phyloP scores from a whole-genome alignment of 2,329 filamentous ascomycete species.

The Thielaviopsis cerberus region DNA sequence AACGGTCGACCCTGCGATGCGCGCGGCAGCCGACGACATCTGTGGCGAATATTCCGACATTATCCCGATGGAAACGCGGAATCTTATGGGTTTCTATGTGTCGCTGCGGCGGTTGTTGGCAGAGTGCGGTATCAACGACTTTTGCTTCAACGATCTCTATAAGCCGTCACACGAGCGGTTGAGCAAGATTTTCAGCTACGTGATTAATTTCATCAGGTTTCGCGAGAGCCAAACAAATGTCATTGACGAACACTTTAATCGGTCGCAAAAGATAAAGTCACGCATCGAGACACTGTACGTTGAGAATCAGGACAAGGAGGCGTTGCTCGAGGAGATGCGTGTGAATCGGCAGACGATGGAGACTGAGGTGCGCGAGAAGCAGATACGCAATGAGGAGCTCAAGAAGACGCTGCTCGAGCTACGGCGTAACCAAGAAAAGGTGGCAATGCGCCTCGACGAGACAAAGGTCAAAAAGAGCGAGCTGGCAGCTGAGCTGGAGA shows the following conservation, averaged over 20 bases:
- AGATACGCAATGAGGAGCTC: constrained; percentile 67
- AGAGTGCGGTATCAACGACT: constrained; percentile 84
- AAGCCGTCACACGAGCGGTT: constrained; percentile 77
- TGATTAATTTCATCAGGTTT: constrained; percentile 98
- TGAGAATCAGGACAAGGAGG: constrained; percentile 76
- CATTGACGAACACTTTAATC: constrained; percentile 89
- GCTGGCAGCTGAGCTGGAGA: constrained; percentile 52
- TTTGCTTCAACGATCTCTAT: constrained; percentile 81
- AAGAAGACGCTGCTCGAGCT: constrained; percentile 69
- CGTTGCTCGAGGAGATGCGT: constrained; percentile 61
- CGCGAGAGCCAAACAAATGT: constrained; percentile 76
- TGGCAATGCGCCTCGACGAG: constrained; percentile 65
- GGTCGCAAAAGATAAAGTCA: constrained; percentile 65
- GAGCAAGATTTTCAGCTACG: constrained; percentile 87
- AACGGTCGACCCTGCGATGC: constrained; percentile 87
- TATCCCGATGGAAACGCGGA: constrained; percentile 71
- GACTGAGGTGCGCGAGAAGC: constrained; percentile 64
- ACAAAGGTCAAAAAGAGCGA: constrained; percentile 64
- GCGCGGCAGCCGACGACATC: constrained; percentile 71
- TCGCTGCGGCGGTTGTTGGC: constrained; percentile 60
- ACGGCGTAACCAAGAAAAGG: constrained; percentile 61
- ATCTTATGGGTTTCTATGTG: constrained; percentile 89
- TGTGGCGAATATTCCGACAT: constrained; percentile 72
- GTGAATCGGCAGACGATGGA: constrained; percentile 66
- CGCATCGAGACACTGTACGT: constrained; percentile 71